A percentile compares a stretch with the other conserved stretches of the same genome.
Conservation (phyloP, 495 filamentous ascomycete genomes). For the Penicillium lagena region DNA sequence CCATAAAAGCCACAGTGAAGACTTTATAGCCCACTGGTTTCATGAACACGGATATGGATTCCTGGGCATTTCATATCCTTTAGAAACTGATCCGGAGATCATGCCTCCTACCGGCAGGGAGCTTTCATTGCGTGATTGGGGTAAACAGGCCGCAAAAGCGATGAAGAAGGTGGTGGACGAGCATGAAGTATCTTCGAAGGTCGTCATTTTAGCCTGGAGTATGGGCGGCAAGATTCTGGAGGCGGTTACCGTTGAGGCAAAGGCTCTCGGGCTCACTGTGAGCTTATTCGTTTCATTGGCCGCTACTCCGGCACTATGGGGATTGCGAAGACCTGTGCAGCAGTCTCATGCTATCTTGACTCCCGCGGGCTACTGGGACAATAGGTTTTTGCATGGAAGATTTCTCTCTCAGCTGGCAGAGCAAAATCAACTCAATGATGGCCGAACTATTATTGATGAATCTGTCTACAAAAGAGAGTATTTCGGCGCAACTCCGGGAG, state of each 20-base stretch:
- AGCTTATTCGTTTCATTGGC: constrained; percentile 9
- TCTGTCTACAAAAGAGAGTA: constrained; percentile 5
- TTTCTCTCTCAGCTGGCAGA: background rate
- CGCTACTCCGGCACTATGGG: constrained; percentile 6
- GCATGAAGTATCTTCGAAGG: background rate
- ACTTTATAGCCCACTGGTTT: constrained; percentile 9
- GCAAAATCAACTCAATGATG: background rate
- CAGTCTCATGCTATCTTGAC: background rate
- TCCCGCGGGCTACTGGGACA: background rate
- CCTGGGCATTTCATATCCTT: constrained; percentile 9
- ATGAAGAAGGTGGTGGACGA: constrained; percentile 2
- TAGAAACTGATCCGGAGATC: constrained; percentile 2
- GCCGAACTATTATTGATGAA: background rate
- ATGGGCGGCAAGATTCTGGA: constrained; percentile 9
- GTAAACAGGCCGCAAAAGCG: constrained; percentile 5
- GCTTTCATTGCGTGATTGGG: constrained; percentile 8
- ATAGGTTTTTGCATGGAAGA: background rate
- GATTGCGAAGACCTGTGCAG: background rate
- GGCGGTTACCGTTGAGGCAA: constrained; percentile 1
- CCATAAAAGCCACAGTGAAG: background rate
- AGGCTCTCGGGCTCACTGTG: background rate
- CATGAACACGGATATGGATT: constrained; percentile 5
- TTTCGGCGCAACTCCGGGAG: constrained; percentile 3
- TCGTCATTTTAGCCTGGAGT: constrained; percentile 8
- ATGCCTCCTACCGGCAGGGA: constrained; percentile 1